phyloP scores from a whole-genome alignment of 345 rosid genomes.

The Ailanthus altissimus region DNA sequence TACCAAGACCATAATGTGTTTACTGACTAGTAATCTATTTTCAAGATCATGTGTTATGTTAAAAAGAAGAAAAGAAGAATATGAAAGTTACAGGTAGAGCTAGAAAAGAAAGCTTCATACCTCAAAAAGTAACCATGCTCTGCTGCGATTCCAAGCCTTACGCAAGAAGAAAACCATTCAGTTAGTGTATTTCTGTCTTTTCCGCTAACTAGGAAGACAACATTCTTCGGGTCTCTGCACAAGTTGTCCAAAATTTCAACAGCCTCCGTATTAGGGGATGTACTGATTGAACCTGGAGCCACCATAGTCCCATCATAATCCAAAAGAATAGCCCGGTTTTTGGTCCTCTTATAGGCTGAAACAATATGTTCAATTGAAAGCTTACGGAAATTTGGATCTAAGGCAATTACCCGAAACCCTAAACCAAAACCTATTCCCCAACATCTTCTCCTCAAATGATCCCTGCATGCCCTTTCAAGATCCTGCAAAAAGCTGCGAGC shows the following conservation, averaged over 20 bases:
- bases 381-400: slow-evolving; percentile 90
- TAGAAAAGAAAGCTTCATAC: slow-evolving; percentile 36
- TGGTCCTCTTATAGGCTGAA: slow-evolving; percentile 84
- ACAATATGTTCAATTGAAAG: slow-evolving; percentile 86
- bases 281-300: slow-evolving; percentile 55
- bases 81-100: neutral
- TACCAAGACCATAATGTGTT: neutral
- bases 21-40: neutral
- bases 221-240: slow-evolving; percentile 74
- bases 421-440: slow-evolving; percentile 98
- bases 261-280: slow-evolving; percentile 53
- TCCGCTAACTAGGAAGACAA: slow-evolving; percentile 84
- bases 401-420: slow-evolving; percentile 81
- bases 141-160: slow-evolving; percentile 80
- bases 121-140: slow-evolving; percentile 87
- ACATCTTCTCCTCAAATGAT: slow-evolving; percentile 78
- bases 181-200: slow-evolving; percentile 67
- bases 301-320: slow-evolving; percentile 89
- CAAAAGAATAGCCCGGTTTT: slow-evolving; percentile 77
- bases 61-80: neutral
- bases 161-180: slow-evolving; percentile 77
- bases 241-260: slow-evolving; percentile 62
- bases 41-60: neutral
- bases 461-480: slow-evolving; percentile 85
- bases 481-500: slow-evolving; percentile 92